Percentiles rank a stretch among this genome's conserved stretches.
Conservation (phyloP, 1,139 yeast genomes). For the Scheffersomyces stambukii region DNA sequence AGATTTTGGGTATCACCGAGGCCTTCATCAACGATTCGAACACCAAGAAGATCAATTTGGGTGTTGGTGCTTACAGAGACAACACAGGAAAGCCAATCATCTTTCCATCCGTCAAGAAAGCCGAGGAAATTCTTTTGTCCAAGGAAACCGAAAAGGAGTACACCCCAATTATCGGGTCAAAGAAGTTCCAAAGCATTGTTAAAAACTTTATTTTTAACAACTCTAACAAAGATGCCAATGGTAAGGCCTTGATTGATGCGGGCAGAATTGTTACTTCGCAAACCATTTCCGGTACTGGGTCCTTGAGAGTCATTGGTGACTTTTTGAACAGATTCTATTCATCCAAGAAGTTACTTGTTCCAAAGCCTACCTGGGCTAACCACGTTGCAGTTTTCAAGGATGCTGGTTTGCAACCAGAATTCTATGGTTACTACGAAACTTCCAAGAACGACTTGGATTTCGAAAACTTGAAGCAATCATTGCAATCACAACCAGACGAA, state of each 20-base stretch:
- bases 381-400: slow-evolving; percentile 56
- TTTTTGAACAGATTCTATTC: slow-evolving; percentile 47
- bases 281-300: slow-evolving; percentile 60
- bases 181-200: slow-evolving; percentile 45
- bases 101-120: slow-evolving; percentile 46
- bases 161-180: slow-evolving; percentile 51
- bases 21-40: slow-evolving; percentile 42
- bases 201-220: slow-evolving; percentile 50
- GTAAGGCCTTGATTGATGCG: slow-evolving; percentile 42
- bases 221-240: slow-evolving; percentile 44
- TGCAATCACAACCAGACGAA: slow-evolving; percentile 42
- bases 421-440: slow-evolving; percentile 51
- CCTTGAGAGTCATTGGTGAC: slow-evolving; percentile 53
- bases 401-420: slow-evolving; percentile 43
- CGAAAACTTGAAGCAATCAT: slow-evolving; percentile 44
- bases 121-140: slow-evolving; percentile 36
- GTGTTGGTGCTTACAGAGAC: slow-evolving; percentile 50
- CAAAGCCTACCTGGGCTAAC: slow-evolving; percentile 77
- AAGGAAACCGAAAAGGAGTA: slow-evolving; percentile 53
- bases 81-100: slow-evolving; percentile 45
- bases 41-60: slow-evolving; percentile 42
- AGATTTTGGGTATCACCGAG: slow-evolving; percentile 65
- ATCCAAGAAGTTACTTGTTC: slow-evolving; percentile 47
- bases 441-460: slow-evolving; percentile 50
- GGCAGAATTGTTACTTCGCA: slow-evolving; percentile 53